Evolutionary conservation across 2,329 filamentous ascomycete genomes (phyloP).

Genomic region (Penicillium expansum): DNA sequence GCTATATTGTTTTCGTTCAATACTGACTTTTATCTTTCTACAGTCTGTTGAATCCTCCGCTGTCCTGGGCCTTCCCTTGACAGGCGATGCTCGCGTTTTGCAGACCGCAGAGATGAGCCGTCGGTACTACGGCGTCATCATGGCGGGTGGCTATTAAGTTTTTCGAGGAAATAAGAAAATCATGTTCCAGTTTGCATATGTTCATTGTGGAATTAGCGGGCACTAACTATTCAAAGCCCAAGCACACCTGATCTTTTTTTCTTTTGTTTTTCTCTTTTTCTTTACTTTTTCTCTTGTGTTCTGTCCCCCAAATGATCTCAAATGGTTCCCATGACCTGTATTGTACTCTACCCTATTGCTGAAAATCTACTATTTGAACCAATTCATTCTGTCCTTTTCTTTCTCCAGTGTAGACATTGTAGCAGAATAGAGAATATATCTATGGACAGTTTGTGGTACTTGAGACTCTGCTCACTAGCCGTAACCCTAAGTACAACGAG

Average conservation of each 20-base stretch:
- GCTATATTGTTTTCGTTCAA: neutral
- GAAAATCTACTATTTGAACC: constrained; percentile 2
- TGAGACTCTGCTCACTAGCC: neutral
- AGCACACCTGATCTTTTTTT: constrained; percentile 1
- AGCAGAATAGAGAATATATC: neutral
- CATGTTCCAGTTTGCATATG: neutral
- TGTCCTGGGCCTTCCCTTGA: constrained; percentile 52
- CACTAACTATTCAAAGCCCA: neutral
- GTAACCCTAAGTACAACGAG: neutral
- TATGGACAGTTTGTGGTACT: neutral
- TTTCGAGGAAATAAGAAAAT: neutral
- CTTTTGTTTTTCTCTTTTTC: neutral
- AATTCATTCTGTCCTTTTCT: neutral
- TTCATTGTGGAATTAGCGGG: neutral
- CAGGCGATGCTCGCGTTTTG: constrained; percentile 67
- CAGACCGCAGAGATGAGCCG: constrained; percentile 69
- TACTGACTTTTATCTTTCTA: constrained; percentile 8
- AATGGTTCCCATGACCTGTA: constrained; percentile 13
- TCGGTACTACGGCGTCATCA: constrained; percentile 65
- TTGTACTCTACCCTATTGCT: constrained; percentile 11
- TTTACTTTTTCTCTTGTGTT: constrained; percentile 10
- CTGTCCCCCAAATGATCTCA: constrained; percentile 3
- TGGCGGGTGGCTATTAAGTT: constrained; percentile 48
- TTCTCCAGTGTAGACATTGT: neutral
- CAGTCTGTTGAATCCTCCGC: constrained; percentile 38